Evolutionary conservation across 179 eudicot genomes (phyloP).

Genomic region (Spergularia azorica): DNA sequence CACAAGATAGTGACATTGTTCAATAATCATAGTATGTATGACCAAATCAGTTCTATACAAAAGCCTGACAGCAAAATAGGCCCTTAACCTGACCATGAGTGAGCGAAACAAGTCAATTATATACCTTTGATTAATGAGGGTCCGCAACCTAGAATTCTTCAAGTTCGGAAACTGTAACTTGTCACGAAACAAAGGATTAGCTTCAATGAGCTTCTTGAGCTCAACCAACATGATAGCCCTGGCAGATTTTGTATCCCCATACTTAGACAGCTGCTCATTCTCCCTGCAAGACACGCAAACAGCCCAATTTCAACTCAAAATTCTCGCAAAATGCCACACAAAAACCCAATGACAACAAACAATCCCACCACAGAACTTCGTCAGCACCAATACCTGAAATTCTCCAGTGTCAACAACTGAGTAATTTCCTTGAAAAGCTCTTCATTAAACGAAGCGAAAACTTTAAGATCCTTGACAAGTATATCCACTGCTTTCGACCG

Average conservation of each 20-base stretch:
- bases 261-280: slow-evolving; percentile 90
- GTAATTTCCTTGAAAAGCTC: slow-evolving; percentile 91
- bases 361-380: neutral
- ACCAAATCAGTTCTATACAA: neutral
- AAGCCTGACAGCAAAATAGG: neutral
- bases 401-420: slow-evolving; percentile 75
- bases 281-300: slow-evolving; percentile 49
- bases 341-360: neutral
- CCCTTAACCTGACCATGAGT: neutral
- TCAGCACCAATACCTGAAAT: slow-evolving; percentile 72
- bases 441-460: slow-evolving; percentile 79
- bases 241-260: slow-evolving; percentile 96
- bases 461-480: slow-evolving; percentile 87
- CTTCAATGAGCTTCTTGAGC: slow-evolving; percentile 95
- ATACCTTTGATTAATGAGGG: slow-evolving; percentile 93
- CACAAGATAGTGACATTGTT: slow-evolving; percentile 1
- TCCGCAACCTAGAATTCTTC: slow-evolving; percentile 81
- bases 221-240: slow-evolving; percentile 94
- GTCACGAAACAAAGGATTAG: slow-evolving; percentile 95
- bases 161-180: slow-evolving; percentile 86
- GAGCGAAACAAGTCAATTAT: neutral
- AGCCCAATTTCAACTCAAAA: slow-evolving; percentile 3
- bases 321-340: neutral
- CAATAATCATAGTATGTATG: neutral
- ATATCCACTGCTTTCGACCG: slow-evolving; percentile 84